Base-by-base conservation (phyloP, 2,329 filamentous ascomycete genomes). In the Geosmithia flava region DNA sequence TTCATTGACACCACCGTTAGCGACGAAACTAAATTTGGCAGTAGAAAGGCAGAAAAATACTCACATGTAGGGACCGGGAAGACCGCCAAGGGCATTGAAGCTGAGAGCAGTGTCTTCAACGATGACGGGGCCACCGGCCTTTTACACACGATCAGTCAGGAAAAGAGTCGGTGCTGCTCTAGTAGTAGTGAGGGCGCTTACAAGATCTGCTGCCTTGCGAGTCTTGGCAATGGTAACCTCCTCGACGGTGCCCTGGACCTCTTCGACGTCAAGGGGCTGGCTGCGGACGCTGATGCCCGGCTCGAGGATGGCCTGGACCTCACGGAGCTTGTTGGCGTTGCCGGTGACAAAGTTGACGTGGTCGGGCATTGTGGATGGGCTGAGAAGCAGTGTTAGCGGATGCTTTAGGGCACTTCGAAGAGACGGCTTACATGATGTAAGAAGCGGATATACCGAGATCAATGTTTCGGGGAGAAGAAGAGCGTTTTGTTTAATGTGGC, bases 31-130 rank as follows among this genome's bases (percentile, higher is more conserved):
- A 37, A 13, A 13, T 13, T 3, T 11, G 11, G 15, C 11, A 7
- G 5, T 16, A 3, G 15, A 37, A 37, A 6, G 3, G 11, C 10
- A 37, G 15, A 13, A 37, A 16, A 3, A 11, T 41, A 68, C 79
- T 56, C 74, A 95, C 91, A 98, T 95, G 64, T 98, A 98, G 41
- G 91, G 88, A 1, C 93, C 93, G 2, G 93, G 93, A 29, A 98
- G 75, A n/a, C 89, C 90, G 50, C 86, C 81, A 52, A 96, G 76
- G 19, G 91, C 90, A 60, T 86, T 83, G 63, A 96, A 98, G 70
- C 89, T 94, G 45, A 98, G 74, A 55, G 89, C 89, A 16, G 93
- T 98, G 66, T 98, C 93, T 68, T 98, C 93, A 11, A 95, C 91
- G 40, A 98, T 74, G 8, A 96, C 93, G 3, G 94, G 90, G 1